Evolutionary conservation across 768 basidiomycete species (phyloP), one percentile per base, ranked within the genome.

Genomic region (Panellus pusillus): DNA sequence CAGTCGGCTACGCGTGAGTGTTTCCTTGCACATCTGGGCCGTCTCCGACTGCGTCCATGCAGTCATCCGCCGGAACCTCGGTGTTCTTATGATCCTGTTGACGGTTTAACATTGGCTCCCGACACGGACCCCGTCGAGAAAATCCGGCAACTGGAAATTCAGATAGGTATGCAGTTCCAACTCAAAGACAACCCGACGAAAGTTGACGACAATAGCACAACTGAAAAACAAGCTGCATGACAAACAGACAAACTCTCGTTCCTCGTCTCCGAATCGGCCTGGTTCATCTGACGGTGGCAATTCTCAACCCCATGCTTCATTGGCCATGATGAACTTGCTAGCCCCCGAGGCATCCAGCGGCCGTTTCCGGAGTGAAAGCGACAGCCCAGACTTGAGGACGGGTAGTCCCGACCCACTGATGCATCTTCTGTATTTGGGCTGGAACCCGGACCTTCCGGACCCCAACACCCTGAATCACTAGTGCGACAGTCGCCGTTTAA

Each of bases 21-120:
- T 19, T 9, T 55, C 47, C 47, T 40, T 38, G 49, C 47, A 42
- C n/a, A 50, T 17, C 27, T 24, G 18, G 28, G 19, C 45, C 24
- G 36, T 18, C 47, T 19, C 52, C 63, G 58, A 44, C 44, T 42
- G 60, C 54, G 37, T 50, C 17, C 29, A 44, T 57, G 18, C 61
- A 91, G 89, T 19, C 91, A 93, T 69, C 91, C 91, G n/a, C 74
- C 81, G 9, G 89, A 91, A 67, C 91, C 91, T 8, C 86, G 87
- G 63, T 93, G 91, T 63, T 82, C 82, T 9, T 93, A 93, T 66
- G 91, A 93, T 69, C 91, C 90, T 2, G 84, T 92, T 14, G 91
- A 93, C 67, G 91, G 91, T 15, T 68, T 92, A 35, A 77, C 82
- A 8, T 79, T 93, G 36, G 85, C 87, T 18, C 80, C 89, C 44